Evolutionary conservation across 2,329 filamentous ascomycete genomes (phyloP).

Genomic region (Scedosporium minutisporum): DNA sequence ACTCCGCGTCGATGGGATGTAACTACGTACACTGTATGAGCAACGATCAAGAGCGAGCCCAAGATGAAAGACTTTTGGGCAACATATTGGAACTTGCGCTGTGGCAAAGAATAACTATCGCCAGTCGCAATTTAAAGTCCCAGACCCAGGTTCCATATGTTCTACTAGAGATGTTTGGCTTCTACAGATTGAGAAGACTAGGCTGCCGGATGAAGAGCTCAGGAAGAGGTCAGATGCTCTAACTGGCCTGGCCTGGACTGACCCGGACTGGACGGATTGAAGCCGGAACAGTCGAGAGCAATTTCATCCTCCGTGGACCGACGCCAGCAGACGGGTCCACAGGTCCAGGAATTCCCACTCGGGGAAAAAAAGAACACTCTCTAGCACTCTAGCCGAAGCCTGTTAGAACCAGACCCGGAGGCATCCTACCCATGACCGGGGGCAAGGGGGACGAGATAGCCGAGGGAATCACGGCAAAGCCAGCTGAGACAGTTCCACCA

Average conservation of each 20-base stretch:
- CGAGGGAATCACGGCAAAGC: neutral
- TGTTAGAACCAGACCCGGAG: no score
- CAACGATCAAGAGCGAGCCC: neutral
- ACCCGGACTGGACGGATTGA: neutral
- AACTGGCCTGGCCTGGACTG: neutral
- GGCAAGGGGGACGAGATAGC: neutral
- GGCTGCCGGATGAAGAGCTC: neutral
- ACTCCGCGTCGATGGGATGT: no score
- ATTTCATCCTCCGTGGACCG: neutral
- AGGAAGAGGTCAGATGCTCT: neutral
- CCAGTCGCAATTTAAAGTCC: neutral
- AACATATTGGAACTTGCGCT: no score
- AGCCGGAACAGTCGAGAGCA: neutral
- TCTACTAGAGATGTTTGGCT: neutral
- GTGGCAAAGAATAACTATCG: no score
- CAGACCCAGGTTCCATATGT: neutral
- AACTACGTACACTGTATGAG: no score
- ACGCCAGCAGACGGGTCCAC: neutral
- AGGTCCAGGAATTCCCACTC: no score
- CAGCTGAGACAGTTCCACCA: neutral
- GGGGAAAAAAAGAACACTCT: neutral
- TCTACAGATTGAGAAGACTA: neutral
- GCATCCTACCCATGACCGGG: no score
- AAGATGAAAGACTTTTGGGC: neutral
- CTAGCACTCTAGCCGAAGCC: no score